These are phyloP conservation scores for Fonsecaea pugnacius DNA, from an alignment of 2,329 filamentous ascomycete genomes.

Conservation along the genomic window DNA sequence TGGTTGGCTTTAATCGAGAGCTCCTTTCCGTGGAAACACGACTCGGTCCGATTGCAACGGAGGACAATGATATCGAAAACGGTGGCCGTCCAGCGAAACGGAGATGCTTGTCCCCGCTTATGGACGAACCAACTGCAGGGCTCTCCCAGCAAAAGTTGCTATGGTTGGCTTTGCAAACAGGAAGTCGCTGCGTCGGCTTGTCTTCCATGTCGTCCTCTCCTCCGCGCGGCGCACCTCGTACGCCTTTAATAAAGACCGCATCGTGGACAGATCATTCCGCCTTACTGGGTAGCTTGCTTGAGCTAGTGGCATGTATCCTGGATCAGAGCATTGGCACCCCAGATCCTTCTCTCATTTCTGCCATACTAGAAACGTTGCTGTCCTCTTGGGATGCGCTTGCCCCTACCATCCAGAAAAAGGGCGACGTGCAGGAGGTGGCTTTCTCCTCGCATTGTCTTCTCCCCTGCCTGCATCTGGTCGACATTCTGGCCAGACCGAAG, in stretches of 20 bases:
- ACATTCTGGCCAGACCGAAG: constrained; percentile 7
- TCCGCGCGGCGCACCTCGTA: not conserved
- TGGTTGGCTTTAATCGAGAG: constrained; percentile 11
- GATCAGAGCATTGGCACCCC: not conserved
- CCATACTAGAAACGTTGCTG: constrained; percentile 14
- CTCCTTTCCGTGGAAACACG: not conserved
- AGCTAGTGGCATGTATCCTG: constrained; percentile 11
- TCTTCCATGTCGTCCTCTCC: constrained; percentile 6
- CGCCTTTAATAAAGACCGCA: constrained; percentile 14
- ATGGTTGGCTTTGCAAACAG: constrained; percentile 28
- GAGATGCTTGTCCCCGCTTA: constrained; percentile 21
- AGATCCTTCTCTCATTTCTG: constrained; percentile 2
- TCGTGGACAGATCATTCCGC: constrained; percentile 18
- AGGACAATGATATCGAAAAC: not conserved
- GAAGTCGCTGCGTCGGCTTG: constrained; percentile 23
- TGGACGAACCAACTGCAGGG: not conserved
- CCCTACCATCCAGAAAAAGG: constrained; percentile 1
- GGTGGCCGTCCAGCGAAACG: constrained; percentile 29
- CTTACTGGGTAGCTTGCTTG: constrained; percentile 23
- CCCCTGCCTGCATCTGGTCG: constrained; percentile 39
- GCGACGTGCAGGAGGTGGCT: constrained; percentile 24
- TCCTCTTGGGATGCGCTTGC: constrained; percentile 21
- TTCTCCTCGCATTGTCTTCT: constrained; percentile 38
- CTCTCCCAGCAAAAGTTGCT: not conserved
- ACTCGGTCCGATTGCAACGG: not conserved